phyloP scores from a whole-genome alignment of 225 moss, liverwort and hornwort species.

The Ulota crispa region DNA sequence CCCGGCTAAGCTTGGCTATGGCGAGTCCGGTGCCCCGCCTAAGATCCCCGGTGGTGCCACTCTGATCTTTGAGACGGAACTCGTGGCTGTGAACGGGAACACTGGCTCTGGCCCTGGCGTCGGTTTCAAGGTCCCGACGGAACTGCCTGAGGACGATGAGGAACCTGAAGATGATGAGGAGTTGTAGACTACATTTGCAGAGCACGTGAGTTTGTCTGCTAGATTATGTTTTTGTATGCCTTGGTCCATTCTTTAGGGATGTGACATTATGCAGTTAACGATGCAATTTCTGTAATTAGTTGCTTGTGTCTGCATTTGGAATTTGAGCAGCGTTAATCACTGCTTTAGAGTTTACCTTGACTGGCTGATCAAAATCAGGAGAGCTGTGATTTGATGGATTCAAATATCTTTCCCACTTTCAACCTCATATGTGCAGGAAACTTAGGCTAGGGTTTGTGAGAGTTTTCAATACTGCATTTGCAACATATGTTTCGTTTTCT shows the following conservation, averaged over 20 bases:
- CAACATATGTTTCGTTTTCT: not conserved
- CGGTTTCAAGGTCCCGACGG: constrained; percentile 13
- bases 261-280: constrained; percentile 3
- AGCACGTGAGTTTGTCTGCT: not conserved
- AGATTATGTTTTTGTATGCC: constrained; percentile 7
- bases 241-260: not conserved
- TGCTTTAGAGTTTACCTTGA: not conserved
- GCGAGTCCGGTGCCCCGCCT: constrained; percentile 68
- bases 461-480: not conserved
- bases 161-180: constrained; percentile 41
- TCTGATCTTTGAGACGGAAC: constrained; percentile 95
- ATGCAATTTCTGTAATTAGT: not conserved
- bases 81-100: constrained; percentile 82
- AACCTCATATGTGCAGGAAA: not conserved
- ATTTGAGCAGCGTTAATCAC: not conserved
- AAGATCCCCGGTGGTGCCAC: constrained; percentile 97
- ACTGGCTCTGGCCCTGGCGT: constrained; percentile 31
- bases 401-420: not conserved
- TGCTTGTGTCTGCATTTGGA: constrained; percentile 15
- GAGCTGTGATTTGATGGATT: not conserved
- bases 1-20: constrained; percentile 93
- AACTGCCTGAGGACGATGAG: constrained; percentile 22
- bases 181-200: constrained; percentile 15
- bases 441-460: not conserved
- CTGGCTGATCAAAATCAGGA: not conserved